Percentiles rank a stretch among this genome's conserved stretches.
Conservation (phyloP, 768 basidiomycete species). For the Ephemerocybe angulata region DNA sequence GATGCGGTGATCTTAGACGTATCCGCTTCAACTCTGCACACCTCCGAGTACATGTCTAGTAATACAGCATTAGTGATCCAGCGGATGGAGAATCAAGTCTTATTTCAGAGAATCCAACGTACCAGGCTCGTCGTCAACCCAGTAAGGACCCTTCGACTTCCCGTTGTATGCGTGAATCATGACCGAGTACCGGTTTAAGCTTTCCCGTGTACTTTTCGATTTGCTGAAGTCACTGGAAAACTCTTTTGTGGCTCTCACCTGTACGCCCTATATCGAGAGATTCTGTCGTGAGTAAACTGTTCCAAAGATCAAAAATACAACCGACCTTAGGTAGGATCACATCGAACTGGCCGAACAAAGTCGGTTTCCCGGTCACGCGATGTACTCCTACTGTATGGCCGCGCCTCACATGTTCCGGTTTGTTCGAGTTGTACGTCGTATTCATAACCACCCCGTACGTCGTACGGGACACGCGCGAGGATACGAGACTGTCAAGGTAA, state of each 20-base stretch:
- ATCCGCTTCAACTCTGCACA: not conserved
- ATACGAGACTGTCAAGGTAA: constrained; percentile 40
- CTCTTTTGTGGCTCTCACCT: constrained; percentile 41
- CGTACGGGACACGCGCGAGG: constrained; percentile 36
- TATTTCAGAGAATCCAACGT: not conserved
- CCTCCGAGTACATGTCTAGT: not conserved
- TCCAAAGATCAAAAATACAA: not conserved
- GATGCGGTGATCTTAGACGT: not conserved
- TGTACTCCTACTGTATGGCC: constrained; percentile 14
- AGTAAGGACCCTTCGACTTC: not conserved
- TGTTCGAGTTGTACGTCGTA: constrained; percentile 25
- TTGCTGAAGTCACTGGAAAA: constrained; percentile 19
- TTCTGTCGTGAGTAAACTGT: no score
- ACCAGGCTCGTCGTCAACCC: not conserved
- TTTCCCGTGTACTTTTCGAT: no score
- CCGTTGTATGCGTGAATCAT: not conserved
- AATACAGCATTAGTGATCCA: not conserved
- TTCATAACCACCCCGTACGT: constrained; percentile 33
- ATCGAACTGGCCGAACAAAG: constrained; percentile 37
- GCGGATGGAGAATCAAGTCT: not conserved
- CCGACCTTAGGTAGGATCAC: constrained; percentile 40
- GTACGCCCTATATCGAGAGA: constrained; percentile 32
- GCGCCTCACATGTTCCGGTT: constrained; percentile 38
- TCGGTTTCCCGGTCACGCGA: constrained; percentile 34
- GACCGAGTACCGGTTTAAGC: not conserved